These are phyloP conservation scores for Zanthoxylum bungeanum DNA, from an alignment of 345 rosid species.

Conservation along the genomic window DNA sequence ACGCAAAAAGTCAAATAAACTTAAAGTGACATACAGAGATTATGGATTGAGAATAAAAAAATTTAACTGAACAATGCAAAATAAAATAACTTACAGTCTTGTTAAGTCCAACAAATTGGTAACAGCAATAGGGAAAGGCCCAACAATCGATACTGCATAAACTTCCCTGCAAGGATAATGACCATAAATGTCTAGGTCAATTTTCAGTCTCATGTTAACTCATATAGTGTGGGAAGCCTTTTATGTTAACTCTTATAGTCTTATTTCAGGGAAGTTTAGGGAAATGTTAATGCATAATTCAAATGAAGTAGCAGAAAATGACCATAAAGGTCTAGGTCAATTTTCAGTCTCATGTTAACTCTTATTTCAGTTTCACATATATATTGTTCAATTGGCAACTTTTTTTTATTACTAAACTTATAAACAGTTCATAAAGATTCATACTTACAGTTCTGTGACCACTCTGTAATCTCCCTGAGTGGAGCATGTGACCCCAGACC, in stretches of 20 bases:
- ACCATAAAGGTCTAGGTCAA: neutral
- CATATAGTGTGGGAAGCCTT: too few relatives aligned
- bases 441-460: slow-evolving; percentile 76
- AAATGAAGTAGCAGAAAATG: too few relatives aligned
- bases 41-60: neutral
- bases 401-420: too few relatives aligned
- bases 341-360: neutral
- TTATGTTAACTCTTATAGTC: too few relatives aligned
- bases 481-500: slow-evolving; percentile 97
- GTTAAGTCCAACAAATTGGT: slow-evolving; percentile 91
- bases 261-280: too few relatives aligned
- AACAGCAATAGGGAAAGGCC: slow-evolving; percentile 95
- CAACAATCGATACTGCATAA: slow-evolving; percentile 92
- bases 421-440: neutral
- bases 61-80: neutral
- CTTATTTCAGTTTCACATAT: neutral
- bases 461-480: slow-evolving; percentile 86
- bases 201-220: neutral
- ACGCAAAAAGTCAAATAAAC: neutral
- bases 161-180: slow-evolving; percentile 65
- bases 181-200: neutral
- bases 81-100: slow-evolving; percentile 59
- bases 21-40: neutral
- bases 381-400: neutral
- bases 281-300: too few relatives aligned